Conservation (phyloP, 2,329 filamentous ascomycete genomes). For the Blastomyces gilchristii region DNA sequence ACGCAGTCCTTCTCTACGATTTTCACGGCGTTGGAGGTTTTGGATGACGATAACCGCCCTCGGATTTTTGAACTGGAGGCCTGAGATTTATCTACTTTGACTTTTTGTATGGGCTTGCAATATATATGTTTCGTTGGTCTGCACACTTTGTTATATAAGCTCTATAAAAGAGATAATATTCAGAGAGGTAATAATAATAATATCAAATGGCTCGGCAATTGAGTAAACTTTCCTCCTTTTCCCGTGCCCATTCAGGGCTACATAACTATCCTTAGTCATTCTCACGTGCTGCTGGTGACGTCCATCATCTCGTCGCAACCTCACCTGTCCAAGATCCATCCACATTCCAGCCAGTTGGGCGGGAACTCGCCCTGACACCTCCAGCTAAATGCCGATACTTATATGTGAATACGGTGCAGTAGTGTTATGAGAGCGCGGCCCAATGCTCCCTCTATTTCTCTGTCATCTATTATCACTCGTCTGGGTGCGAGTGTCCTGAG, state of each 20-base stretch:
- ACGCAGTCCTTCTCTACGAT: slow-evolving; percentile 19
- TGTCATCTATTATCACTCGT: background rate
- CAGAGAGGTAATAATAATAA: background rate
- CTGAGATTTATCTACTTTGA: background rate
- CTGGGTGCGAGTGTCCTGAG: slow-evolving; percentile 3
- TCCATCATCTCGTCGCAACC: background rate
- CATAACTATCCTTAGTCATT: background rate
- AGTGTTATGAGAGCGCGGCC: background rate
- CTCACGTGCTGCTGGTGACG: background rate
- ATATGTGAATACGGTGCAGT: background rate
- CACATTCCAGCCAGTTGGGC: background rate
- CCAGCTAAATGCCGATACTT: background rate
- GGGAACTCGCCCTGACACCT: background rate
- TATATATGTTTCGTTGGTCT: background rate
- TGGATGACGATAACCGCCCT: background rate
- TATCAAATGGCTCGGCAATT: background rate
- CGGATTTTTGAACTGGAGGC: slow-evolving; percentile 7
- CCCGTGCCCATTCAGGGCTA: background rate
- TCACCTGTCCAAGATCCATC: background rate
- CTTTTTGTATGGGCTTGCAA: background rate
- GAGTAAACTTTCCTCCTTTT: background rate
- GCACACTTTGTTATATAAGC: background rate
- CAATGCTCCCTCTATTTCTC: background rate
- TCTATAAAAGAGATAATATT: background rate
- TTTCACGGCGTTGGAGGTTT: slow-evolving; percentile 20